Conservation (phyloP, 2,329 filamentous ascomycete species). For the Fusarium secorum region DNA sequence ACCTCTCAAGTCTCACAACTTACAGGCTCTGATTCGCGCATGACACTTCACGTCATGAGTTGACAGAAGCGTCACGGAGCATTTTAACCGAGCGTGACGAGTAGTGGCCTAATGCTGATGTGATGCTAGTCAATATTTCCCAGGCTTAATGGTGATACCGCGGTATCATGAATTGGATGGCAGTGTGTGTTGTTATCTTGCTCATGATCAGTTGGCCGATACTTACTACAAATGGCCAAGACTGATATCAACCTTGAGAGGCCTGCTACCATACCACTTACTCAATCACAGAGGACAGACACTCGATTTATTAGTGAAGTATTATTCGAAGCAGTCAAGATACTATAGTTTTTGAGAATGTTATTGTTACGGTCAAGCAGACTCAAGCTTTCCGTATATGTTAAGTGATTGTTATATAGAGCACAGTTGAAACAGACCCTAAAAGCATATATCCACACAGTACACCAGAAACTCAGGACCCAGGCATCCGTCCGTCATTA, state of each 20-base stretch:
- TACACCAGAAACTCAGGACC: not conserved
- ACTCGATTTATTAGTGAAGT: not conserved
- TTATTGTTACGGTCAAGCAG: not conserved
- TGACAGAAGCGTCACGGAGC: not conserved
- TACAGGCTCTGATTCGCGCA: not conserved
- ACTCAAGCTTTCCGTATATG: not conserved
- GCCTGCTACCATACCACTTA: not conserved
- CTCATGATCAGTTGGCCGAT: not conserved
- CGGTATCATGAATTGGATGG: not conserved
- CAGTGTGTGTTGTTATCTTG: not conserved
- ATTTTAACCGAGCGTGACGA: slow-evolving; percentile 22
- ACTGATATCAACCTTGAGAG: not conserved
- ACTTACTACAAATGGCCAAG: not conserved
- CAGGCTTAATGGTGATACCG: slow-evolving; percentile 2
- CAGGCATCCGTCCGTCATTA: slow-evolving; percentile 26
- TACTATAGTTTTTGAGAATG: not conserved
- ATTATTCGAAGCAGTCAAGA: not conserved
- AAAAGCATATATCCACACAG: not conserved
- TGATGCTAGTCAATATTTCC: slow-evolving; percentile 10
- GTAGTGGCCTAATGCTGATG: slow-evolving; percentile 11
- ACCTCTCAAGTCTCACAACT: slow-evolving; percentile 18
- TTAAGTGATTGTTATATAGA: not conserved
- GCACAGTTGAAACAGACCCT: not conserved
- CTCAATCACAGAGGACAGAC: not conserved
- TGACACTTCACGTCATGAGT: slow-evolving; percentile 12